Conservation (phyloP, 2,329 filamentous ascomycete genomes). For the Neopestalotiopsis clavispora region DNA sequence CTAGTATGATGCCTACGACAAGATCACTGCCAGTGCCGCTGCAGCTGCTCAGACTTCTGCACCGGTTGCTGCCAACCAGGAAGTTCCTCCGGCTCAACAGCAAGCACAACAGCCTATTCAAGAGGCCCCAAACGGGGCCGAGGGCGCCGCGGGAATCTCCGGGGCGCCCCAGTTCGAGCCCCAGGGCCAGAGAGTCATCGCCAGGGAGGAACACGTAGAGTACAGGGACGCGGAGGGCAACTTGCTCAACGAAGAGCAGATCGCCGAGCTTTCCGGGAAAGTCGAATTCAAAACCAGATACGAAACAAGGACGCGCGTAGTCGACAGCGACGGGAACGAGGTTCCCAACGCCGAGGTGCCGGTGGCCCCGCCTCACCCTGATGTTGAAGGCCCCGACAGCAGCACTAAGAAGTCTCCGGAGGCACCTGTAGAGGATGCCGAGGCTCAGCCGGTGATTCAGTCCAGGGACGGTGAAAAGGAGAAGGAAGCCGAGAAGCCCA, state of each 20-base stretch:
- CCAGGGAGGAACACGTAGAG: constrained; percentile 81
- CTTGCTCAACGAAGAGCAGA: constrained; percentile 80
- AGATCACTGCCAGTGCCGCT: constrained; percentile 29
- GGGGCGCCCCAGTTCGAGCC: constrained; percentile 53
- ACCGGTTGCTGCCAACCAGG: constrained; percentile 25
- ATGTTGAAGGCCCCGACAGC: constrained; percentile 64
- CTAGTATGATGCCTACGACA: constrained; percentile 56
- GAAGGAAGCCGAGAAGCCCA: constrained; percentile 58
- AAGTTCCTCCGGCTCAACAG: constrained; percentile 28
- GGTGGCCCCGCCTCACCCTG: constrained; percentile 64
- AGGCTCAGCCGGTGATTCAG: constrained; percentile 47
- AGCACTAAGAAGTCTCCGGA: constrained; percentile 52
- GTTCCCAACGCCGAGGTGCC: constrained; percentile 50
- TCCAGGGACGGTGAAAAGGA: constrained; percentile 66
- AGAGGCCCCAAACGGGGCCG: constrained; percentile 29
- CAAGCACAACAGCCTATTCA: constrained; percentile 17
- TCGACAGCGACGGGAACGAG: constrained; percentile 82
- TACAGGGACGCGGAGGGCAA: constrained; percentile 96
- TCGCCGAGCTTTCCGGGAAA: constrained; percentile 84
- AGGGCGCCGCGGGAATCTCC: constrained; percentile 41
- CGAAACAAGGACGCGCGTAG: constrained; percentile 87
- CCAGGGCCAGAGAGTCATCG: constrained; percentile 51
- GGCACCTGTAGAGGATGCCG: constrained; percentile 35
- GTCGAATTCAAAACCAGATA: constrained; percentile 95
- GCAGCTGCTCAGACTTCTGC: constrained; percentile 31